A percentile compares a stretch with the other conserved stretches of the same genome.
Evolutionary conservation across 768 basidiomycete genomes (phyloP).

Genomic region (Tulasnella sp.): DNA sequence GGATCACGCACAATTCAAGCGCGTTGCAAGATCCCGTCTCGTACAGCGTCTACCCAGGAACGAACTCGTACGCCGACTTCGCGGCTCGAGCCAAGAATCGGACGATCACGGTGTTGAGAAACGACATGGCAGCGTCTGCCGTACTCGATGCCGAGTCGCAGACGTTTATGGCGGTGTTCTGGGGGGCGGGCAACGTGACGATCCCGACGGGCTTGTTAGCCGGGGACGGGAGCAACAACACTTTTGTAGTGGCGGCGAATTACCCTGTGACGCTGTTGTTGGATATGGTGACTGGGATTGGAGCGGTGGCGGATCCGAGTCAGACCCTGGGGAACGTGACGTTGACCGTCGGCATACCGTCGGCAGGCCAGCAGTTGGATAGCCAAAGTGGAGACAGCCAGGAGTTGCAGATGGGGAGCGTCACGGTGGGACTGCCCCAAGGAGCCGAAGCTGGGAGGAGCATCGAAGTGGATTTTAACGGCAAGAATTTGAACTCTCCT

Average conservation of each 20-base stretch:
- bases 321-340: slow-evolving; percentile 1
- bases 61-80: slow-evolving; percentile 27
- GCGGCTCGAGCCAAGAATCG: slow-evolving; percentile 25
- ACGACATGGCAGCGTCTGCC: slow-evolving; percentile 47
- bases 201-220: slow-evolving; percentile 23
- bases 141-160: slow-evolving; percentile 39
- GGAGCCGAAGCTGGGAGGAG: slow-evolving; percentile 22
- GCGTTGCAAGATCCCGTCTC: slow-evolving; percentile 32
- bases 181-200: slow-evolving; percentile 43
- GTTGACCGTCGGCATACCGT: not conserved
- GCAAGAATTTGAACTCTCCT: not conserved
- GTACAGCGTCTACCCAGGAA: slow-evolving; percentile 53
- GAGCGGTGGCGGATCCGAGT: slow-evolving; percentile 7
- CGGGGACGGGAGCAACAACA: not conserved
- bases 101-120: slow-evolving; percentile 37
- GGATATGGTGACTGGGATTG: not conserved
- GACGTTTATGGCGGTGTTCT: slow-evolving; percentile 47
- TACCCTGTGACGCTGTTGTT: not conserved
- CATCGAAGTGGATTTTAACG: not conserved
- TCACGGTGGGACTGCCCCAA: slow-evolving; percentile 19
- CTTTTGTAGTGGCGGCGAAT: not conserved
- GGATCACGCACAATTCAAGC: slow-evolving; percentile 39
- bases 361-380: not conserved
- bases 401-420: not conserved
- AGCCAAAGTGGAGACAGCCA: not conserved